Percentiles rank a stretch among this genome's conserved stretches.
Conservation (phyloP, 306 rosid species). For the Cicer bijugum region DNA sequence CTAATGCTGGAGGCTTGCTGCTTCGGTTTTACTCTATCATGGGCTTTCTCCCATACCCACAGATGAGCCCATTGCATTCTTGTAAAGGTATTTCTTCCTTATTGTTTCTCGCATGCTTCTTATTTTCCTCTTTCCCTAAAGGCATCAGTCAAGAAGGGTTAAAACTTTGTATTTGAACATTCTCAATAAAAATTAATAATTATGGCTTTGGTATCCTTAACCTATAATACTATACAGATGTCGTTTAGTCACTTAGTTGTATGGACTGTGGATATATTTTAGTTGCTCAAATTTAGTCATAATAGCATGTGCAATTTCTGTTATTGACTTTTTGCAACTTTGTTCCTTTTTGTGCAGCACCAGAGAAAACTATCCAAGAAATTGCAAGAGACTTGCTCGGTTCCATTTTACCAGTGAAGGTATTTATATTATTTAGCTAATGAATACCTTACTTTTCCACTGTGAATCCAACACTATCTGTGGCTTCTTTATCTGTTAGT, state of each 20-base stretch:
- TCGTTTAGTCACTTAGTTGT: not conserved
- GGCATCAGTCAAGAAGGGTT: not conserved
- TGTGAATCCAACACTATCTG: not conserved
- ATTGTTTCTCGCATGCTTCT: not conserved
- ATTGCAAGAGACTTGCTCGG: constrained; percentile 64
- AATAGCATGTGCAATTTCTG: constrained; percentile 32
- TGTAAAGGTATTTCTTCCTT: constrained; percentile 65
- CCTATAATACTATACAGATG: not conserved
- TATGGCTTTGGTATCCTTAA: not conserved
- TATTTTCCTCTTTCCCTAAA: not conserved
- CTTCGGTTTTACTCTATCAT: constrained; percentile 69
- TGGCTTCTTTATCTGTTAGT: constrained; percentile 9
- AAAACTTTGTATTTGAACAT: not conserved
- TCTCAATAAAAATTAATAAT: not conserved
- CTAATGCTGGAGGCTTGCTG: constrained; percentile 75
- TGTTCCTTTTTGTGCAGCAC: constrained; percentile 59
- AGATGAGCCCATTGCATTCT: constrained; percentile 71
- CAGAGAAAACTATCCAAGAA: constrained; percentile 64
- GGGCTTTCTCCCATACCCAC: constrained; percentile 89
- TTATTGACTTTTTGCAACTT: constrained; percentile 26
- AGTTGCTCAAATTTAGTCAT: not conserved
- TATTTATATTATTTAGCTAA: constrained; percentile 44
- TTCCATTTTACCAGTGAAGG: constrained; percentile 69
- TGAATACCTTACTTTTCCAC: constrained; percentile 15
- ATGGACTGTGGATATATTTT: constrained; percentile 23